Base-by-base conservation (phyloP, 2,329 filamentous ascomycete species). In the Cordyceps tenuipes region DNA sequence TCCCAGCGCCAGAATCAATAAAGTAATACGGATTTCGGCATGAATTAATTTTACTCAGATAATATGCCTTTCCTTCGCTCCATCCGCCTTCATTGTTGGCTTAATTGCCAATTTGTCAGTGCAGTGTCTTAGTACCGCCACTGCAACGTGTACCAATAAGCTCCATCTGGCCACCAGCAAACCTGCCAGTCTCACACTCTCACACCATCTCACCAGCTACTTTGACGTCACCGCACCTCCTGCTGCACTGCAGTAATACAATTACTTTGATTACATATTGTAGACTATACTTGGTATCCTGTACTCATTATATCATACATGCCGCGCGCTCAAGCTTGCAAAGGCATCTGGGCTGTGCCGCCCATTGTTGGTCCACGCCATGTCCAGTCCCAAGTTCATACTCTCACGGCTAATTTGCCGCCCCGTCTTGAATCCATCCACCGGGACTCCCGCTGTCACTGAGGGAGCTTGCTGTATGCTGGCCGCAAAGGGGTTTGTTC, bases 341-440 rank as follows among this genome's bases (percentile, higher is more conserved):
- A 91, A 92, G 15, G 89, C 89, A 72, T 92, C 89, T 3, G 89
- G 89, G 66, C 88, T 91, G 68, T 91, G 88, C 47, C 89, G 77
- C 10, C 89, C 89, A 65, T 86, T 87, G 66, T 86, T 87, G 66
- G 78, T 79, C 82, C 82, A 85, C 50, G 82, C 79, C 77, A 85
- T 81, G 60, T 83, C 83, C 71, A 84, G 78, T 46, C 88, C 82
- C 64, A 85, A 79, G 59, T 78, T 83, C 70, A 90, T 83, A 70
- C 88, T 91, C 68, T 91, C 89, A 53, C 88, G 81, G 67, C 87
- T 91, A 62, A 55, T 69, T 62, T 61, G 66, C 57, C 63, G 65
- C 62, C 63, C 64, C 61, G 67, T 67, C 68, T 63, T 67, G 69
- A 67, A 80, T 66, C 68, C 84, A 79, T 36, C 84, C 77, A 67